Base-by-base conservation (phyloP, 257 asterid species). In the Solanum bulbocastanum region DNA sequence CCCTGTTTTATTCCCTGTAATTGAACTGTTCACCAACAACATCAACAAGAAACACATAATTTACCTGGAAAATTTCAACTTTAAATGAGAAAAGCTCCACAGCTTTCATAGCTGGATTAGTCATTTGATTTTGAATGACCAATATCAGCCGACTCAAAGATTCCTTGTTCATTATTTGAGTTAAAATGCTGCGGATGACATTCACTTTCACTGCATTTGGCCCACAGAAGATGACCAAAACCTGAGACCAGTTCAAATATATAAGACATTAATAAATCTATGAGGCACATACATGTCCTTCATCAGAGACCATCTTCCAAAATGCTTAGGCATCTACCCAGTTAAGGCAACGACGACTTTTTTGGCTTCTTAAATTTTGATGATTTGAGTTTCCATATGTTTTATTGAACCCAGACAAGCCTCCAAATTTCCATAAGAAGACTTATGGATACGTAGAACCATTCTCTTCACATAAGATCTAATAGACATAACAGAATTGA, bases 31-130 rank as follows among this genome's bases (percentile, higher is more conserved):
- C 73, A 71, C 65, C 39, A 20, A 30, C 22, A 13, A 25, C 11
- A 83, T 5, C 23, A 86, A 49, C 3, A 72, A 86, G 85, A 88
- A 83, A 69, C 36, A 49, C 72, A 71, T 25, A 86, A 86, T 83
- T 79, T 86, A 95, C 99, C 97, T 93, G 94, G 91, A 96, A 95
- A 78, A 92, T 91, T 88, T 96, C 98, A 62, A 93, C 98, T 92
- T 92, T 95, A 92, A 92, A 93, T 22, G 91, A 36, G 87, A 92
- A 89, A 75, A 91, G 91, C 3, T 92, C 95, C 74, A 96, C 83
- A 35, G 92, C 93, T 92, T 94, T 96, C 78, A 52, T 66, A 87
- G 99, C 98, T 90, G 92, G 98, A 91, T 86, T 92, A 20, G 98
- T 95, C 23, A 95, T 91, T 87, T 90, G 93, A 71, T 73, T 87